Evolutionary conservation across 2,329 filamentous ascomycete species (phyloP).

Genomic region (Trichoderma sp.): DNA sequence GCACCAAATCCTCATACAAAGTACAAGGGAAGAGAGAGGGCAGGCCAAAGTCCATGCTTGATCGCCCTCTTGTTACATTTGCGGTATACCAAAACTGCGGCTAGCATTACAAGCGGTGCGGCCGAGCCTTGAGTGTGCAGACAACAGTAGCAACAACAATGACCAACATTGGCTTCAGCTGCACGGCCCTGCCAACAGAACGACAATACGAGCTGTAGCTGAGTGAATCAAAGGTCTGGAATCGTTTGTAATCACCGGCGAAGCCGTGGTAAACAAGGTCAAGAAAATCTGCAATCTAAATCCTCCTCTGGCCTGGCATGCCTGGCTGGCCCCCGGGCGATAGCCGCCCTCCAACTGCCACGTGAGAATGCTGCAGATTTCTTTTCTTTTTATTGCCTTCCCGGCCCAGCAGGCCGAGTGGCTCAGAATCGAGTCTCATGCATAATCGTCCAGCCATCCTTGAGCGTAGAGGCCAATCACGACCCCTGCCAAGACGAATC

Average conservation of each 20-base stretch:
- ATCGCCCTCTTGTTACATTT: not conserved
- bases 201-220: not conserved
- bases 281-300: not conserved
- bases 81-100: not conserved
- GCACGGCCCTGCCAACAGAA: not conserved
- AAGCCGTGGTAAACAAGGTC: not conserved
- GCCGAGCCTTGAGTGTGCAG: not conserved
- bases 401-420: not conserved
- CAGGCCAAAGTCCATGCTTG: not conserved
- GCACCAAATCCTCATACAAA: not conserved
- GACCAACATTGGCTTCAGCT: not conserved
- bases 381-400: not conserved
- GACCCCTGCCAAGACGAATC: not conserved
- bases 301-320: not conserved
- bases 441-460: not conserved
- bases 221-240: not conserved
- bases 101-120: not conserved
- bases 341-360: constrained; percentile 4
- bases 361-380: constrained; percentile 7
- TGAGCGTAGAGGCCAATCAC: not conserved
- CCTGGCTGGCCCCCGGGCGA: not conserved
- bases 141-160: not conserved
- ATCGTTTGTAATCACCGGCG: not conserved
- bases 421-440: constrained; percentile 8
- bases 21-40: not conserved